phyloP scores from a whole-genome alignment of 2,329 filamentous ascomycete genomes.

The Stagonosporopsis rhizophila region DNA sequence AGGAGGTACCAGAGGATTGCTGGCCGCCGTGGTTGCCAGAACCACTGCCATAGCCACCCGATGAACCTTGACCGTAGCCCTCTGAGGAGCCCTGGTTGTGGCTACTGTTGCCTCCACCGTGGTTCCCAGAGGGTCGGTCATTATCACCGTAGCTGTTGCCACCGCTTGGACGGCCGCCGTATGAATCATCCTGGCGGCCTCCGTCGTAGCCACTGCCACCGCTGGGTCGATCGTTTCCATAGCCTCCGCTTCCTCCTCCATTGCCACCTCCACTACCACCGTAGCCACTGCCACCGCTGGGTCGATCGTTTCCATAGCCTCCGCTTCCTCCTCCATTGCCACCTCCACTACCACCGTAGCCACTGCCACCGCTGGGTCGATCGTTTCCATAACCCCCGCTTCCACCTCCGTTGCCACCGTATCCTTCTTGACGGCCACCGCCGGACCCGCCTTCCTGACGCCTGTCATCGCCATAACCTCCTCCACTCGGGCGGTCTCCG shows the following conservation, averaged over 20 bases:
- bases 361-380: neutral
- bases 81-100: conserved; percentile 20
- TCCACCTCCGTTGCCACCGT: conserved; percentile 16
- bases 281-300: neutral
- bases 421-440: conserved; percentile 14
- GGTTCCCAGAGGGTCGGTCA: conserved; percentile 33
- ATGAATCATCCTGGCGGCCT: conserved; percentile 20
- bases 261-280: no score
- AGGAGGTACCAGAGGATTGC: conserved; percentile 52
- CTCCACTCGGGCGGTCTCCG: neutral
- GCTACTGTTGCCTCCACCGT: conserved; percentile 12
- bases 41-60: conserved; percentile 28
- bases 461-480: neutral
- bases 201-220: neutral
- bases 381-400: neutral
- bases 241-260: no score
- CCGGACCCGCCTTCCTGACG: conserved; percentile 2
- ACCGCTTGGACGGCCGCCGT: conserved; percentile 17
- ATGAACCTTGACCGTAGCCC: conserved; percentile 22
- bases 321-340: conserved; percentile 12
- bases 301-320: neutral
- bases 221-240: neutral
- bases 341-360: neutral
- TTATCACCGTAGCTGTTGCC: conserved; percentile 25
- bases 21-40: conserved; percentile 36